Conservation (phyloP, 1,139 yeast genomes). For the Dujonia santamariae region DNA sequence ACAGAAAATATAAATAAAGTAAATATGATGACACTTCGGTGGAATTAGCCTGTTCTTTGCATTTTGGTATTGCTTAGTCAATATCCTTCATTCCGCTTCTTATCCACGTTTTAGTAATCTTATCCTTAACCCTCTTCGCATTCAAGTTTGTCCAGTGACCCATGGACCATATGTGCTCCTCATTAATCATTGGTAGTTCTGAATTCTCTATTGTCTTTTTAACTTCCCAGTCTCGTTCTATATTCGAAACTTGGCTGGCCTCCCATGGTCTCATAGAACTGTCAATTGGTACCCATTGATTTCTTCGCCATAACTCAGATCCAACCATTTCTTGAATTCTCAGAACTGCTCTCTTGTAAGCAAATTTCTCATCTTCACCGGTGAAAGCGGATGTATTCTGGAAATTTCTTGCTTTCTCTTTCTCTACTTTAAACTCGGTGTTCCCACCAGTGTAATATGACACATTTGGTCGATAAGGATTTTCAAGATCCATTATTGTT, state of each 20-base stretch:
- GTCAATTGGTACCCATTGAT: conserved; percentile 57
- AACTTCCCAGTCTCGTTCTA: neutral
- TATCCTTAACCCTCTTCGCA: conserved; percentile 48
- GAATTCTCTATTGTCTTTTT: neutral
- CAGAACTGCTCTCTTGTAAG: conserved; percentile 69
- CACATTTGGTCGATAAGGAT: conserved; percentile 70
- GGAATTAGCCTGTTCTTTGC: too few species aligned
- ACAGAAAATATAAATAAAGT: too few species aligned
- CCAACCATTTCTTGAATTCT: conserved; percentile 67
- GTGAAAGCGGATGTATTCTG: conserved; percentile 58
- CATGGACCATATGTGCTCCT: conserved; percentile 63
- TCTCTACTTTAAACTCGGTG: conserved; percentile 11
- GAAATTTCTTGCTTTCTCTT: conserved; percentile 26
- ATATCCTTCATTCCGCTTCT: conserved; percentile 11
- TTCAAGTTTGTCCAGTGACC: conserved; percentile 54
- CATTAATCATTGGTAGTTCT: conserved; percentile 5
- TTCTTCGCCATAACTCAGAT: conserved; percentile 50
- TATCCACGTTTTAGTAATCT: conserved; percentile 51
- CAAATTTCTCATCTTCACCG: conserved; percentile 77
- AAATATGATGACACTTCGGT: too few species aligned
- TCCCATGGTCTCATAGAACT: conserved; percentile 64
- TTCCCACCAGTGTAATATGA: conserved; percentile 52
- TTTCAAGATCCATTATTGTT: conserved; percentile 55
- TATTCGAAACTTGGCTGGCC: conserved; percentile 5
- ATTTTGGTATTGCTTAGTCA: too few species aligned